These are phyloP conservation scores for Fusarium tupiense DNA, from an alignment of 2,329 filamentous ascomycete genomes.

Conservation along the genomic window DNA sequence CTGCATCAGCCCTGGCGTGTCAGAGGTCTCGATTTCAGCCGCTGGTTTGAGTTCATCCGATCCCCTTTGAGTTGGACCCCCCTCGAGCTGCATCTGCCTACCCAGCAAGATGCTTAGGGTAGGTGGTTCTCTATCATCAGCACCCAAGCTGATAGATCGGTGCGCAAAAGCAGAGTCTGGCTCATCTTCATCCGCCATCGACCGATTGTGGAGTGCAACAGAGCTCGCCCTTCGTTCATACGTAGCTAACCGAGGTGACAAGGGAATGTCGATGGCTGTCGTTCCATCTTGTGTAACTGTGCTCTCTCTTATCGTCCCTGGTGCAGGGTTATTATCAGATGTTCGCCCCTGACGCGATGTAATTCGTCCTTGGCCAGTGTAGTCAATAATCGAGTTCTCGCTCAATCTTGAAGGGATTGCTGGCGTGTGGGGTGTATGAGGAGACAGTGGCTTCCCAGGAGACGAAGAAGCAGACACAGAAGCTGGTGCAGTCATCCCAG, in stretches of 20 bases:
- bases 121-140: constrained; percentile 70
- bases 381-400: constrained; percentile 77
- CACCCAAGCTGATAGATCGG: constrained; percentile 74
- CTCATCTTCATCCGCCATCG: constrained; percentile 66
- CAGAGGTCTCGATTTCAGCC: constrained; percentile 53
- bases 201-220: constrained; percentile 70
- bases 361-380: constrained; percentile 44
- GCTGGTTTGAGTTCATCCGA: constrained; percentile 52
- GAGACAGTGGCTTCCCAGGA: constrained; percentile 88
- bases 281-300: constrained; percentile 62
- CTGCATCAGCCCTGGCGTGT: constrained; percentile 52
- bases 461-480: constrained; percentile 88
- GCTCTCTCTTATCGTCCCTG: constrained; percentile 49
- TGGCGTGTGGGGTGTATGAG: constrained; percentile 90
- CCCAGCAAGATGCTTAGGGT: constrained; percentile 72
- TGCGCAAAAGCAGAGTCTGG: constrained; percentile 69
- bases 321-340: constrained; percentile 39
- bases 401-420: constrained; percentile 94
- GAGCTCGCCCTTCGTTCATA: constrained; percentile 74
- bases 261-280: constrained; percentile 77
- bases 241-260: constrained; percentile 70
- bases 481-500: constrained; percentile 75
- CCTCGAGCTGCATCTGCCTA: constrained; percentile 50
- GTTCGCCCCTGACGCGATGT: constrained; percentile 44
- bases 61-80: constrained; percentile 42